These are phyloP conservation scores for Hebeloma cylindrosporum DNA, from an alignment of 768 basidiomycete genomes.

Conservation along the genomic window DNA sequence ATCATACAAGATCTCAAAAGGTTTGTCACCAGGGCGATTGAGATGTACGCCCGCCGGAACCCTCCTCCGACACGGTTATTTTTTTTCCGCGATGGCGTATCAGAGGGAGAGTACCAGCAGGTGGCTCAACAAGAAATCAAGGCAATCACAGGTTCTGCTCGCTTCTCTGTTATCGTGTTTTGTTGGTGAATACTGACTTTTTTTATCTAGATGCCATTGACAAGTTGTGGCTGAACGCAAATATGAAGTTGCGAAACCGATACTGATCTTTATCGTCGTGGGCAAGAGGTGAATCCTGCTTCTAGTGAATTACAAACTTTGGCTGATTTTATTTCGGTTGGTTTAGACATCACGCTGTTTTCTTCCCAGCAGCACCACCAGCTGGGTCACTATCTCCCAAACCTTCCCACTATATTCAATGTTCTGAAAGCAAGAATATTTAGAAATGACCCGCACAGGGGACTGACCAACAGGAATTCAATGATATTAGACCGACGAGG, in stretches of 20 bases:
- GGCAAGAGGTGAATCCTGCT: conserved; percentile 8
- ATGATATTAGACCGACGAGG: too few relatives aligned
- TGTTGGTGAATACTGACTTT: background rate
- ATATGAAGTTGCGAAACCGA: background rate
- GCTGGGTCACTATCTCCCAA: conserved; percentile 22
- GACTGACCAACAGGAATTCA: background rate
- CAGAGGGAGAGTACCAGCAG: conserved; percentile 13
- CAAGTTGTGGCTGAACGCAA: background rate
- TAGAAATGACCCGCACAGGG: background rate
- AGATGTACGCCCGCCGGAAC: conserved; percentile 2
- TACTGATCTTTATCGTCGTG: conserved; percentile 7
- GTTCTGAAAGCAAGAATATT: background rate
- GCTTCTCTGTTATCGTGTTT: background rate
- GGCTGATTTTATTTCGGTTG: background rate
- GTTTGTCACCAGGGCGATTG: conserved; percentile 2
- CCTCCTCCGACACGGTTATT: background rate
- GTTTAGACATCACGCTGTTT: conserved; percentile 12
- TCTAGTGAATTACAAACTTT: background rate
- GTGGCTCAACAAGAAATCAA: conserved; percentile 1
- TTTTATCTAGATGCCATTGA: background rate
- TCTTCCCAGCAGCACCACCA: conserved; percentile 8
- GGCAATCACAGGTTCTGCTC: conserved; percentile 6
- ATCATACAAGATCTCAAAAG: conserved; percentile 1
- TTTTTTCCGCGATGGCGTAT: conserved; percentile 13
- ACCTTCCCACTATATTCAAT: background rate